Evolutionary conservation across 2,329 filamentous ascomycete genomes (phyloP), one percentile per base, ranked within the genome.

Genomic region (Aspergillus neotritici): DNA sequence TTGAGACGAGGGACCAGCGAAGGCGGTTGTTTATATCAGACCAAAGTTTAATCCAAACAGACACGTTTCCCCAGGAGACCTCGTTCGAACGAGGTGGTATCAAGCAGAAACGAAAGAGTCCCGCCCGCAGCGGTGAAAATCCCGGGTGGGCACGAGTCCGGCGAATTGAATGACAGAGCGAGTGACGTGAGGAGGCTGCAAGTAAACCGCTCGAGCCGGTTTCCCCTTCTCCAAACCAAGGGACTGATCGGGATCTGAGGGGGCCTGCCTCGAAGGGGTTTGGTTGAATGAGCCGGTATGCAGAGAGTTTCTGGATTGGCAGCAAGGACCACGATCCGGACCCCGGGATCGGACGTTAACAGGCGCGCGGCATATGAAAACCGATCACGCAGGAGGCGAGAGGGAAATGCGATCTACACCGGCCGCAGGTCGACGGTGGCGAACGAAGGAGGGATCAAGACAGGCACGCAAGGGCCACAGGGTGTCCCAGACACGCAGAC

Each of bases 381-480:
- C n/a, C 9, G 21, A 25, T 9, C 5, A 25, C 21, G 21, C 21
- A 25, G 21, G 21, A 25, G 21, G 7, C 21, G 7, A 25, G 21
- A 8, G 3, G 21, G 21, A 25, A 25, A 25, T 25, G 21, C 21
- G 21, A 25, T 25, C 21, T 25, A 25, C 21, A 25, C 7, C 2
- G 21, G 21, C 21, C 7, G 21, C 21, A 25, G 21, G 21, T 25
- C 21, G 7, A 6, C 7, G 9, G 21, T 25, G 21, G 21, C 21
- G 21, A 25, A n/a, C n/a, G n/a, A 25, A 25, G 21, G 21, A 25
- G 21, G 5, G 21, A 25, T 25, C 21, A 25, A 25, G 7, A 35
- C 21, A 13, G 31, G n/a, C 41, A 53, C 46, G 52, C 50, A 54
- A 54, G 52, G 52, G 52, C 41, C 35, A 41, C 40, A 42, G 40